Evolutionary conservation across 1,284 basidiomycete genomes (phyloP).

Genomic region (Takashimella koratensis): DNA sequence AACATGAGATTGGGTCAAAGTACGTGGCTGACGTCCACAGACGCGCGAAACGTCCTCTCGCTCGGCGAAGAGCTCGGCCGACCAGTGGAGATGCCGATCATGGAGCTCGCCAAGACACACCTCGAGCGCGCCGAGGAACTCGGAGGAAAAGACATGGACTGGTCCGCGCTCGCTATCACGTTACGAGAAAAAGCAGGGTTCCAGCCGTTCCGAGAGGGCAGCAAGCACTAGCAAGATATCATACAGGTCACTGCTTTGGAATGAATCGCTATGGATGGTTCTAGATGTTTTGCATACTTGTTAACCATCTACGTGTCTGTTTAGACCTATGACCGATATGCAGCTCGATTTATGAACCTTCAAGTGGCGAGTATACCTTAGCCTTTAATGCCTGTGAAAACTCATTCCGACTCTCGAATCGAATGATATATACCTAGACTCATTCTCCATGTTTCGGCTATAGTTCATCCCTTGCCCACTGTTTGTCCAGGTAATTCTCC

Average conservation of each 20-base stretch:
- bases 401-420: too few species aligned
- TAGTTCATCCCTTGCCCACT: neutral
- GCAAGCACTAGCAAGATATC: neutral
- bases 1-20: too few species aligned
- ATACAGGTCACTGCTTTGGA: too few species aligned
- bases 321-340: too few species aligned
- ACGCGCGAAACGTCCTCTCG: slow-evolving; percentile 15
- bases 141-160: slow-evolving; percentile 24
- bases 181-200: slow-evolving; percentile 24
- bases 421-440: too few species aligned
- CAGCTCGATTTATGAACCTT: too few species aligned
- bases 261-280: too few species aligned
- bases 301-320: too few species aligned
- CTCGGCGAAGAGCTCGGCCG: slow-evolving; percentile 24
- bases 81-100: slow-evolving; percentile 23
- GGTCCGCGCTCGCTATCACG: slow-evolving; percentile 20
- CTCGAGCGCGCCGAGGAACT: slow-evolving; percentile 27
- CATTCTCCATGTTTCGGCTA: too few species aligned
- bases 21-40: slow-evolving; percentile 9
- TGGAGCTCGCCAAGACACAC: slow-evolving; percentile 24
- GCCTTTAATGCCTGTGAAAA: too few species aligned
- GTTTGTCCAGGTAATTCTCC: neutral
- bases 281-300: too few species aligned
- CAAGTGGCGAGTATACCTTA: too few species aligned
- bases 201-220: slow-evolving; percentile 18